Evolutionary conservation across 352 stramenopile genomes (phyloP).

Genomic region (Elongisporangium undulatum): DNA sequence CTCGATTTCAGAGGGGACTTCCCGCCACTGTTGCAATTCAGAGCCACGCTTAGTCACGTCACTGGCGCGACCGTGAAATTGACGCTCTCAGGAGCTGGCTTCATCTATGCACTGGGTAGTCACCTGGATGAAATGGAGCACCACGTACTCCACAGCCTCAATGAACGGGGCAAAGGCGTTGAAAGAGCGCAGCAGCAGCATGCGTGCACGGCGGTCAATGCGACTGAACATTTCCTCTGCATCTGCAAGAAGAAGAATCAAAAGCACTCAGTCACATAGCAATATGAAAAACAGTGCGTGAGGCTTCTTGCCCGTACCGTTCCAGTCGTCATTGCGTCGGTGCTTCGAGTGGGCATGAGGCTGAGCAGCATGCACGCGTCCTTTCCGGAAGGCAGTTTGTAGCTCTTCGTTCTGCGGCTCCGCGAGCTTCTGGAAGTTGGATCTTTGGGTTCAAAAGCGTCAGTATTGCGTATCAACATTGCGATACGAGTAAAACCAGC

Average conservation of each 20-base stretch:
- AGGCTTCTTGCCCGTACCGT: slow-evolving; percentile 26
- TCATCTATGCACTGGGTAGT: too few species aligned
- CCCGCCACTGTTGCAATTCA: slow-evolving; percentile 43
- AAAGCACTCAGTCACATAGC: neutral
- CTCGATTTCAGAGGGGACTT: slow-evolving; percentile 72
- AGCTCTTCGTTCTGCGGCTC: slow-evolving; percentile 71
- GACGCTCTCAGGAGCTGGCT: too few species aligned
- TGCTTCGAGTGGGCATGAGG: slow-evolving; percentile 27
- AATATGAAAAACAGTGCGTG: neutral
- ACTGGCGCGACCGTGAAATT: neutral
- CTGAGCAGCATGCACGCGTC: slow-evolving; percentile 27
- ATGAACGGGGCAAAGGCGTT: slow-evolving; percentile 64
- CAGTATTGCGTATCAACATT: neutral
- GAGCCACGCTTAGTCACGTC: neutral
- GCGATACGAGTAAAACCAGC: neutral
- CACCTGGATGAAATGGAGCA: slow-evolving; percentile 83
- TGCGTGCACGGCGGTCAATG: slow-evolving; percentile 67
- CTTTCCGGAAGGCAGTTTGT: slow-evolving; percentile 70
- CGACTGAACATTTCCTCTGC: slow-evolving; percentile 75
- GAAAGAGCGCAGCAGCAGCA: slow-evolving; percentile 66
- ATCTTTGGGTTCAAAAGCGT: slow-evolving; percentile 27
- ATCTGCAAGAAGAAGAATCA: slow-evolving; percentile 22
- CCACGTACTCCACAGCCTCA: slow-evolving; percentile 70
- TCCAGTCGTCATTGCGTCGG: slow-evolving; percentile 67
- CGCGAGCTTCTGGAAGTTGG: slow-evolving; percentile 81